Base-by-base conservation (phyloP, 1,284 basidiomycete species). In the Sparassis latifolia region DNA sequence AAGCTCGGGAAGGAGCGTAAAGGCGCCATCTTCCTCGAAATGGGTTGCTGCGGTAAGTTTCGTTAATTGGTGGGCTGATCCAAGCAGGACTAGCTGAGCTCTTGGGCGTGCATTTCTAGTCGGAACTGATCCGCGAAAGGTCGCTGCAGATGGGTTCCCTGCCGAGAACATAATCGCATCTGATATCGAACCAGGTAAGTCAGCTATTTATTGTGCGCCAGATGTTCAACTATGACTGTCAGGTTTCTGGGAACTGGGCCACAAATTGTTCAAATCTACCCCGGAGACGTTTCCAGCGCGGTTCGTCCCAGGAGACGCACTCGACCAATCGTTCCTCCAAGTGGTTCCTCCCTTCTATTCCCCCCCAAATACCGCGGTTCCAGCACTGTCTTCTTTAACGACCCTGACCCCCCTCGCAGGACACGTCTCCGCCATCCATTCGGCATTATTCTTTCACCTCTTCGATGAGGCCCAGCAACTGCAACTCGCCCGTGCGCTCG, bases 391-490 rank as follows among this genome's bases (percentile, higher is more conserved):
- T 6, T 47, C 54, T 3, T 52, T 78, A 27, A 69, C 58, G 3
- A 65, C 64, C 10, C 66, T 80, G 38, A 76, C 65, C 12, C 69
- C 71, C 2, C 68, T 80, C 1, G 69, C 67, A 42, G 72, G 74
- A 3, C 69, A 71, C 47, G 60, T 75, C 40, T 71, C 75, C 7
- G 74, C 69, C 10, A 75, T 80, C 33, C 72, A 77, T 55, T 67
- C 72, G 3, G 73, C 74, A 7, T 60, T 70, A 1, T 71, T 80
- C 60, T 80, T 80, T 63, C 77, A 80, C 57, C 66, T 80, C 29
- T 80, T 80, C 62, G 55, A 65, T 47, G 69, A 77, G 56, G 68
- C 68, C 20, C 46, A 66, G 32, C 77, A 80, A 58, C 46, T 62
- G 5, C 48, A 68, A 33, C 62, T 78, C n/a, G 77, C 72, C 3